phyloP scores from a whole-genome alignment of 257 asterid genomes.

The Nicotiana tabacum region DNA sequence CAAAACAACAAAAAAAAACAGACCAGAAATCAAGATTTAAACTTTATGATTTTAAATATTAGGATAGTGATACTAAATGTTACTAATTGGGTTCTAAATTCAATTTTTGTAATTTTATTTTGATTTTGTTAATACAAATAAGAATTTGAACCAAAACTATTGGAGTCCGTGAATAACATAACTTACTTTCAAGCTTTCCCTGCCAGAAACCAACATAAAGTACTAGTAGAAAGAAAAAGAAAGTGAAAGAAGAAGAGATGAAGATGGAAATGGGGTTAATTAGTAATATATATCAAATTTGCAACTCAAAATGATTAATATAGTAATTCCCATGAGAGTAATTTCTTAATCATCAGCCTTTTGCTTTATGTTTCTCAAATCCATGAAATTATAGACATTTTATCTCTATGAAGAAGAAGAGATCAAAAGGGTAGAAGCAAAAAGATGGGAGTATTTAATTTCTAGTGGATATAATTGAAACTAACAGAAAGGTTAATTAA shows the following conservation, averaged over 20 bases:
- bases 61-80: no score
- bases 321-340: not conserved
- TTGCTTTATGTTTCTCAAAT: not conserved
- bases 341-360: not conserved
- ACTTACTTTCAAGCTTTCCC: no score
- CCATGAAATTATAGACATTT: not conserved
- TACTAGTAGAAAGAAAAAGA: not conserved
- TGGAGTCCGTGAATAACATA: not conserved
- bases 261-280: not conserved
- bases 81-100: no score
- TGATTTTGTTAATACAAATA: no score
- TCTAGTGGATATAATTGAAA: not conserved
- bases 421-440: not conserved
- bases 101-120: no score
- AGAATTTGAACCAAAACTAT: no score
- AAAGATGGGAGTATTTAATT: no score
- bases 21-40: no score
- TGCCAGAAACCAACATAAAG: not conserved
- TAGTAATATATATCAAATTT: not conserved
- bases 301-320: not conserved
- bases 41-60: not conserved
- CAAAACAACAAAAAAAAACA: no score
- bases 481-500: no score
- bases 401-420: not conserved
- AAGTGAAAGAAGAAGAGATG: not conserved